Evolutionary conservation across 2,329 filamentous ascomycete species (phyloP), one percentile per base, ranked within the genome.

Genomic region (Lecanicillium sp.): DNA sequence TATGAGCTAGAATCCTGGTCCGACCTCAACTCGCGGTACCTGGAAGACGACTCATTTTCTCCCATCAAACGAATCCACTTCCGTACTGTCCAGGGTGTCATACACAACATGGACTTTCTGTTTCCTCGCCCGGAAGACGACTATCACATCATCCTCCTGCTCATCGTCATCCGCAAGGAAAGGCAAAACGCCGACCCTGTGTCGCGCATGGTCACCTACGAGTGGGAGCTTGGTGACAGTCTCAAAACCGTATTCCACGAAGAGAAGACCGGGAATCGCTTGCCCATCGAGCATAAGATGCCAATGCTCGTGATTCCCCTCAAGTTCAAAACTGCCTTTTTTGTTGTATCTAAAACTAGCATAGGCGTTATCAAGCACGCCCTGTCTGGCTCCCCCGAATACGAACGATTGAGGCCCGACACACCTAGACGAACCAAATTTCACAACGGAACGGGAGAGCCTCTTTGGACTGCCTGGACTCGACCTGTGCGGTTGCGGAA

Each of bases 101-200:
- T 97, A 48, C 74, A 91, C 57, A 86, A 88, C 56, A 83, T 96
- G 73, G 86, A 90, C 19, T 98, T 97, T 54, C 73, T 98, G 3
- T 81, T 86, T 51, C 87, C 90, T 7, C 74, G 75, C 9, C 66
- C 76, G 1, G 75, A 80, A 45, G 83, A 90, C 51, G 74, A 80
- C 9, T 73, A 83, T 46, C 82, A 83, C 56, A 78, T 94, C 36
- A 83, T 94, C n/a, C 73, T 97, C 3, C 69, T 95, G 10, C 68
- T 95, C 35, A 74, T 84, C 15, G 58, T 79, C 14, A 65, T 75
- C 44, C 68, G 66, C 27, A 67, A 69, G 26, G 73, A 74, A 48
- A 52, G 53, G 5, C 49, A 11, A 2, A 52, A 47, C 9, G 50
- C 51, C 2, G 51, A 57, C 9, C 55, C 55, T 1, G 63, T 66